Evolutionary conservation across 768 basidiomycete genomes (phyloP).

Genomic region (Amanita pallidorosea): DNA sequence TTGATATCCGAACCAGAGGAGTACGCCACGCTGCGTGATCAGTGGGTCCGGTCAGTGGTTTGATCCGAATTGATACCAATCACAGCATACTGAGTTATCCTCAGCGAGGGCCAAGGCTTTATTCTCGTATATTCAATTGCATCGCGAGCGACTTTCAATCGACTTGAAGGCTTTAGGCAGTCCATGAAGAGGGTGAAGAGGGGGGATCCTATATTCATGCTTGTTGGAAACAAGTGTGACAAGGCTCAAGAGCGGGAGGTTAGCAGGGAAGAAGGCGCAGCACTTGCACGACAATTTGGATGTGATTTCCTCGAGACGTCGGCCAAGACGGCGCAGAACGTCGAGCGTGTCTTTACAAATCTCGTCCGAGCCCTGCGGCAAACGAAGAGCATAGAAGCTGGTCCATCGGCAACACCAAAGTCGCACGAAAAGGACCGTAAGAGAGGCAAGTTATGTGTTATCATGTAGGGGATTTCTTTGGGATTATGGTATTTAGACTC

Average conservation of each 20-base stretch:
- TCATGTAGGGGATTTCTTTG: constrained; percentile 67
- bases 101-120: constrained; percentile 94
- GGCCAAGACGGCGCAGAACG: constrained; percentile 91
- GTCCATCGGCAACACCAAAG: constrained; percentile 26
- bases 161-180: constrained; percentile 82
- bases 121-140: constrained; percentile 95
- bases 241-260: constrained; percentile 88
- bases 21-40: constrained; percentile 91
- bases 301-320: constrained; percentile 95
- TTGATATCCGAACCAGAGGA: constrained; percentile 53
- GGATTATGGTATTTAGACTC: constrained; percentile 61
- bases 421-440: constrained; percentile 17
- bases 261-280: constrained; percentile 78
- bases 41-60: constrained; percentile 85
- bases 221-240: constrained; percentile 96
- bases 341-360: constrained; percentile 82
- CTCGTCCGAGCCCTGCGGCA: constrained; percentile 77
- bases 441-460: constrained; percentile 48
- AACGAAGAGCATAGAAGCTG: constrained; percentile 48
- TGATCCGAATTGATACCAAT: constrained; percentile 6
- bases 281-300: constrained; percentile 72
- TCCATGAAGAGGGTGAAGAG: constrained; percentile 86
- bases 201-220: constrained; percentile 78
- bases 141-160: constrained; percentile 85
- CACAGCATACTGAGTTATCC: constrained; percentile 6